phyloP scores from a whole-genome alignment of 75 land plant species.

The Larix kaempferi region DNA sequence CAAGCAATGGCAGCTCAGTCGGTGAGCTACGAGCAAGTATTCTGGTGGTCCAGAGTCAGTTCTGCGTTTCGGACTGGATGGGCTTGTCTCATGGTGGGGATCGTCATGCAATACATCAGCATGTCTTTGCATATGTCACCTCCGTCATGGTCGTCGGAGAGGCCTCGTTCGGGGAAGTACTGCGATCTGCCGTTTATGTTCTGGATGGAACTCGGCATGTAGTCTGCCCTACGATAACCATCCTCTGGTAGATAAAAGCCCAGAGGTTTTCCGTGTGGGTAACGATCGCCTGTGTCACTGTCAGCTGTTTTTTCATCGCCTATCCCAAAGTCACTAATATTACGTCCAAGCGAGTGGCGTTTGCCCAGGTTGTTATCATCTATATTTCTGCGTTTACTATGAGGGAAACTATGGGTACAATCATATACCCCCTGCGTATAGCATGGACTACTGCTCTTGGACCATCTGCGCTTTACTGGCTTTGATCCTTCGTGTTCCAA shows the following conservation, averaged over 20 bases:
- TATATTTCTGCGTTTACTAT: constrained; percentile 32
- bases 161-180: constrained; percentile 46
- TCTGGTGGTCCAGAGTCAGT: constrained; percentile 14
- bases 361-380: constrained; percentile 53
- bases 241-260: constrained; percentile 21
- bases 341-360: constrained; percentile 48
- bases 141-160: constrained; percentile 46
- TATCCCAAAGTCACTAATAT: constrained; percentile 31
- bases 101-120: constrained; percentile 6
- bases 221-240: constrained; percentile 16
- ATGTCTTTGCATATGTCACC: constrained; percentile 47
- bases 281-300: constrained; percentile 25
- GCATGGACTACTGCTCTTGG: constrained; percentile 51
- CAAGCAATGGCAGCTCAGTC: neutral
- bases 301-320: constrained; percentile 37
- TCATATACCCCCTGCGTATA: constrained; percentile 54
- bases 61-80: constrained; percentile 16
- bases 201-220: constrained; percentile 33
- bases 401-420: constrained; percentile 10
- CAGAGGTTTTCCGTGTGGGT: constrained; percentile 11
- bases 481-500: constrained; percentile 55
- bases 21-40: constrained; percentile 8
- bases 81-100: constrained; percentile 24
- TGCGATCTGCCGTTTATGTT: constrained; percentile 24
- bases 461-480: constrained; percentile 50